These are phyloP conservation scores for Citrullus mucosospermus DNA, from an alignment of 306 rosid genomes.

Conservation along the genomic window DNA sequence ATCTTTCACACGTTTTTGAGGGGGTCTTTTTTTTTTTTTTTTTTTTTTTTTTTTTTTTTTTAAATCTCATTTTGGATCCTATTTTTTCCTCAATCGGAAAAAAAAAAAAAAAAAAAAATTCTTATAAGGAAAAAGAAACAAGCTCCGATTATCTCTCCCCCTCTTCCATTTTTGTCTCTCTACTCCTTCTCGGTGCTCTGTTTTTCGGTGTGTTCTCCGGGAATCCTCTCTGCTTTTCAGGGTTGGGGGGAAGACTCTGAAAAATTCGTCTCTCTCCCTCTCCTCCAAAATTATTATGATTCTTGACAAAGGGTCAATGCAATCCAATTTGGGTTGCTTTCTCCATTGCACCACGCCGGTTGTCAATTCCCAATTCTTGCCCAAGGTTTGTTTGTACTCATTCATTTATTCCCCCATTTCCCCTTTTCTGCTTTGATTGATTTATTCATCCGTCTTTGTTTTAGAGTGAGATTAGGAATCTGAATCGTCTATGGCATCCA, in stretches of 20 bases:
- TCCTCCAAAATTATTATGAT: slow-evolving; percentile 24
- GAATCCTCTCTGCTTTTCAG: slow-evolving; percentile 32
- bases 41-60: too few relatives aligned
- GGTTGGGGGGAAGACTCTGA: slow-evolving; percentile 58
- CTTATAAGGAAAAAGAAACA: background rate
- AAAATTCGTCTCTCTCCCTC: slow-evolving; percentile 10
- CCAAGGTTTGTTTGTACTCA: slow-evolving; percentile 48
- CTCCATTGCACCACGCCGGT: slow-evolving; percentile 73
- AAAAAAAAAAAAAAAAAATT: background rate
- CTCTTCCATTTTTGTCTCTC: slow-evolving; percentile 16
- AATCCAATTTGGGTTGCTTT: slow-evolving; percentile 75
- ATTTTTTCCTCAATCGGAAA: slow-evolving; percentile 13
- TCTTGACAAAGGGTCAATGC: slow-evolving; percentile 39
- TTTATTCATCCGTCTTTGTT: background rate
- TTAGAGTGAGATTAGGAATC: slow-evolving; percentile 71
- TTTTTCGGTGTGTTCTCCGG: slow-evolving; percentile 10
- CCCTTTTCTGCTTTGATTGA: background rate
- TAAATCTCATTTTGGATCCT: slow-evolving; percentile 13
- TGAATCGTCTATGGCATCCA: slow-evolving; percentile 85
- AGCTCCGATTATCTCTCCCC: slow-evolving; percentile 28
- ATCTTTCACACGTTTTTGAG: slow-evolving; percentile 23
- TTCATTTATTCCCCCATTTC: background rate
- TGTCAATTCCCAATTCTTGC: slow-evolving; percentile 56
- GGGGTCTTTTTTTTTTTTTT: slow-evolving; percentile 6
- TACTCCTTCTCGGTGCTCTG: background rate